Evolutionary conservation across 805 yeast genomes (phyloP).

Genomic region (Clavispora fructus): DNA sequence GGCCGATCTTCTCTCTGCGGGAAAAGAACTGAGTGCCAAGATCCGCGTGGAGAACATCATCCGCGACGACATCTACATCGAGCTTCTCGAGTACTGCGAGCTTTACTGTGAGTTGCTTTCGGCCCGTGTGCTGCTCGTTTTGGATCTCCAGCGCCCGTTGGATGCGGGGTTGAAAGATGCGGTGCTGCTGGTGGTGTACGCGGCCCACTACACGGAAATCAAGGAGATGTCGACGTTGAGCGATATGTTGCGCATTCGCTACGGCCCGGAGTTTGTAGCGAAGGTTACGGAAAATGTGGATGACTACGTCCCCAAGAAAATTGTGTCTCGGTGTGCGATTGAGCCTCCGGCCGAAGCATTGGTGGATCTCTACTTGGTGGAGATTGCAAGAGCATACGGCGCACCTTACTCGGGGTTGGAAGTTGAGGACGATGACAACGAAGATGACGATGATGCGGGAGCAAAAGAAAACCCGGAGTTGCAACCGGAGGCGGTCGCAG

Average conservation of each 20-base stretch:
- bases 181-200: slow-evolving; percentile 59
- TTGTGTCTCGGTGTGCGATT: slow-evolving; percentile 55
- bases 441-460: slow-evolving; percentile 20
- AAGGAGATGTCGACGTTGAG: slow-evolving; percentile 60
- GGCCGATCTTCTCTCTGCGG: slow-evolving; percentile 64
- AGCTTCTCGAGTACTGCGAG: slow-evolving; percentile 72
- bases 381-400: slow-evolving; percentile 74
- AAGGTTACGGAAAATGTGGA: slow-evolving; percentile 47
- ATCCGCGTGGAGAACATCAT: slow-evolving; percentile 82
- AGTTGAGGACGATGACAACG: slow-evolving; percentile 23
- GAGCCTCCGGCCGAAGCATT: slow-evolving; percentile 63
- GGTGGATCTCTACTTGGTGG: slow-evolving; percentile 66
- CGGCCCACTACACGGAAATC: slow-evolving; percentile 69
- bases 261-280: slow-evolving; percentile 62
- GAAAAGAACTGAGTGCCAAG: slow-evolving; percentile 77
- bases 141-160: slow-evolving; percentile 37
- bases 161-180: slow-evolving; percentile 73
- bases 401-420: slow-evolving; percentile 64
- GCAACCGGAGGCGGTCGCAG: slow-evolving; percentile 9
- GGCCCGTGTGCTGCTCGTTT: slow-evolving; percentile 65
- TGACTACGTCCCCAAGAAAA: slow-evolving; percentile 60
- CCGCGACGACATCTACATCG: slow-evolving; percentile 75
- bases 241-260: slow-evolving; percentile 57
- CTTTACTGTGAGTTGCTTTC: slow-evolving; percentile 74
- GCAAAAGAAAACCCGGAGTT: slow-evolving; percentile 22